Conservation (phyloP, 768 basidiomycete genomes). For the Lentinula aciculospora region DNA sequence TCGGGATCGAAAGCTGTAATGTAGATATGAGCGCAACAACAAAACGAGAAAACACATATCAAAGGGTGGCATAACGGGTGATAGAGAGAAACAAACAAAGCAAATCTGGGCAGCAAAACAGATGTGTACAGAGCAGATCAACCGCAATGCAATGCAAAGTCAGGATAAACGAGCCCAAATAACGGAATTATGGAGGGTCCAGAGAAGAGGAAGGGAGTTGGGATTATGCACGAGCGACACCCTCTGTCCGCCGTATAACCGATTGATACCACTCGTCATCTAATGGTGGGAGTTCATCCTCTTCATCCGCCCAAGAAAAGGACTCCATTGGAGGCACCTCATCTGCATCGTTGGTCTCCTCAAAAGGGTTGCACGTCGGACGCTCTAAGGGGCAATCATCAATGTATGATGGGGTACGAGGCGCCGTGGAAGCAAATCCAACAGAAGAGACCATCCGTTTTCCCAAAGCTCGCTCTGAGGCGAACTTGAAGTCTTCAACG, state of each 20-base stretch:
- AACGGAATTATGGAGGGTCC: too few relatives aligned
- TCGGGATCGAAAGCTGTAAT: background rate
- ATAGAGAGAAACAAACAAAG: background rate
- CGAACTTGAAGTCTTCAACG: background rate
- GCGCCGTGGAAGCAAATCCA: background rate
- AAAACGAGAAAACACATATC: background rate
- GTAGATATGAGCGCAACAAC: background rate
- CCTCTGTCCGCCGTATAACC: conserved; percentile 12
- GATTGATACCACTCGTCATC: conserved; percentile 33
- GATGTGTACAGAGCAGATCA: too few relatives aligned
- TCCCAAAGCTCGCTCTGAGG: background rate
- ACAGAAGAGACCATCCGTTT: background rate
- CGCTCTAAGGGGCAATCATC: background rate
- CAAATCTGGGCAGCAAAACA: background rate
- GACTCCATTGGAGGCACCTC: background rate
- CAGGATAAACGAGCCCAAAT: too few relatives aligned
- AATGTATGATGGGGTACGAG: background rate
- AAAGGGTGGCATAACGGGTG: too few relatives aligned
- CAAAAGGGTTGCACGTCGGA: conserved; percentile 2
- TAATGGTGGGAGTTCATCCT: conserved; percentile 34
- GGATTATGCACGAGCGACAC: background rate
- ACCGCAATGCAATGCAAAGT: background rate
- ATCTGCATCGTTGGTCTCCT: conserved; percentile 6
- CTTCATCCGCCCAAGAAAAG: conserved; percentile 23
- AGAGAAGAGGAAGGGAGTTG: background rate